Conservation (phyloP, 176 grass and related monocot species). For the Musa troglodytarum region DNA sequence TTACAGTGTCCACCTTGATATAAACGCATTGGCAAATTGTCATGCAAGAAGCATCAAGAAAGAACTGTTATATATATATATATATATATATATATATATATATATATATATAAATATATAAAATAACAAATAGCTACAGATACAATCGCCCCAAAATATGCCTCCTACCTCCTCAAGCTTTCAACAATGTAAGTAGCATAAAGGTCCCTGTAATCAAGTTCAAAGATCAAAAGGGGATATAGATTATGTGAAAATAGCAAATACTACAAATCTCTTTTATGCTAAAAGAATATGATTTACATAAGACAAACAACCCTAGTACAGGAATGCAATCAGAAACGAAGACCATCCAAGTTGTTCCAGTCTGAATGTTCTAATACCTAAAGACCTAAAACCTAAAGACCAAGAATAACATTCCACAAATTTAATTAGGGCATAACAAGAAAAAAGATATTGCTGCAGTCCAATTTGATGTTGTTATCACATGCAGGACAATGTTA, state of each 20-base stretch:
- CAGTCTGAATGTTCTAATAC: no score
- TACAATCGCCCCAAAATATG: background rate
- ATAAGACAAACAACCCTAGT: background rate
- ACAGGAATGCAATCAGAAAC: background rate
- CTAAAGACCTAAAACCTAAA: no score
- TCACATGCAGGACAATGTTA: no score
- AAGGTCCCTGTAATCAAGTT: slow-evolving; percentile 47
- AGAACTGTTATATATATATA: background rate
- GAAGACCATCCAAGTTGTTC: no score
- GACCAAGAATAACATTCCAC: no score
- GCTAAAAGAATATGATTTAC: no score
- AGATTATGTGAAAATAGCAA: background rate
- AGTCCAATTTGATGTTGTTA: no score
- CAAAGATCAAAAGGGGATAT: background rate
- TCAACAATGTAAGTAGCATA: slow-evolving; percentile 90
- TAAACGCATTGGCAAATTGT: no score
- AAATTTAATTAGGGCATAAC: no score
- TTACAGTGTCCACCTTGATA: no score
- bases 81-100: slow-evolving; percentile 1
- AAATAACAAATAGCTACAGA: background rate
- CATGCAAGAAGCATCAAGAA: no score
- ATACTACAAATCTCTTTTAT: background rate
- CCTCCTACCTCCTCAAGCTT: slow-evolving; percentile 66
- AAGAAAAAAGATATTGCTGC: no score
- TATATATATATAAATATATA: slow-evolving; percentile 5